These are phyloP conservation scores for Clitopilus hobsonii DNA, from an alignment of 768 basidiomycete species.

Conservation along the genomic window DNA sequence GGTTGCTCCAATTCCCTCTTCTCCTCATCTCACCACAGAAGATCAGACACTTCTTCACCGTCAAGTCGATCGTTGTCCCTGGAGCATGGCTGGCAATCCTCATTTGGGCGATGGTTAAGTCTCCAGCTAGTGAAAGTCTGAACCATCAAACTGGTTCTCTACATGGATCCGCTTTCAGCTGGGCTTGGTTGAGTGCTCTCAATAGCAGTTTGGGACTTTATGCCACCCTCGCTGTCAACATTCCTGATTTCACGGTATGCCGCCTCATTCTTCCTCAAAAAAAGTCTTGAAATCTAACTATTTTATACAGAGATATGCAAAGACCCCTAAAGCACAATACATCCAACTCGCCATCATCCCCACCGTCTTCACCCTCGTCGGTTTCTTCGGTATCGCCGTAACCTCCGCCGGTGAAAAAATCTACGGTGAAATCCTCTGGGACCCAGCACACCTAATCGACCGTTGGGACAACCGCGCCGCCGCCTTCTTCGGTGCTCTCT, in stretches of 20 bases:
- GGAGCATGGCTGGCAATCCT: constrained; percentile 65
- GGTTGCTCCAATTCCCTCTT: constrained; percentile 73
- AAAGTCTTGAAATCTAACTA: no score
- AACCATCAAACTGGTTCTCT: constrained; percentile 45
- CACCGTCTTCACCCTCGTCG: constrained; percentile 67
- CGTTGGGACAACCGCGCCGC: constrained; percentile 83
- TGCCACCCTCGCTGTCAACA: constrained; percentile 70
- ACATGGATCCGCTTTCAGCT: constrained; percentile 53
- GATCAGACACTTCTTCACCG: constrained; percentile 71
- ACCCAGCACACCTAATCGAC: constrained; percentile 72
- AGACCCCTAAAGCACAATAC: constrained; percentile 64
- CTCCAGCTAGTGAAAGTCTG: constrained; percentile 57
- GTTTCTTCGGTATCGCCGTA: constrained; percentile 74
- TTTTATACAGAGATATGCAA: constrained; percentile 60
- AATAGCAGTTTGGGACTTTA: constrained; percentile 78
- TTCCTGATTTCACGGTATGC: constrained; percentile 73
- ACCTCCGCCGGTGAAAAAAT: constrained; percentile 71
- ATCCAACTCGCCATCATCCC: constrained; percentile 76
- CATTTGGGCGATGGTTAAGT: constrained; percentile 75
- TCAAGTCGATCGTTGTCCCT: constrained; percentile 64
- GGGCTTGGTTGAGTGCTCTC: constrained; percentile 75
- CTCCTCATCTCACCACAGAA: constrained; percentile 74
- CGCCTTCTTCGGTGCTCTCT: constrained; percentile 77
- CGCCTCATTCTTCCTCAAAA: background rate
- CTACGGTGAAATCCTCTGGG: constrained; percentile 67